A percentile compares a stretch with the other conserved stretches of the same genome.
Conservation (phyloP, 805 yeast species). For the Ogataea pignaliae region DNA sequence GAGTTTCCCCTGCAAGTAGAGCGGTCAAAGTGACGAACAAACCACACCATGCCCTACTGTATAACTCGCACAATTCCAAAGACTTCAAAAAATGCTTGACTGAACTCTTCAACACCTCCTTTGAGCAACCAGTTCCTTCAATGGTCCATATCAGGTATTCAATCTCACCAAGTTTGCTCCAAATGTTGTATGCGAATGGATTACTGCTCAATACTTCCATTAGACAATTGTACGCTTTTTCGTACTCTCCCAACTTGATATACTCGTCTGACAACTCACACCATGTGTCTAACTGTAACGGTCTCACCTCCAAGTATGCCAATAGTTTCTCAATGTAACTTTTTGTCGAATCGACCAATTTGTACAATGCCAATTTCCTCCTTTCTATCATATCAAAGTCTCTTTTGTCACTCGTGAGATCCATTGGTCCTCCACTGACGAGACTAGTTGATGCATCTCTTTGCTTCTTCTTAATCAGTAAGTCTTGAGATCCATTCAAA, state of each 20-base stretch:
- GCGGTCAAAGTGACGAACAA: slow-evolving; percentile 16
- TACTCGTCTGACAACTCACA: slow-evolving; percentile 71
- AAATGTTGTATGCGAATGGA: slow-evolving; percentile 67
- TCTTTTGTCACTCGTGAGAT: slow-evolving; percentile 12
- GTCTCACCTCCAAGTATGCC: slow-evolving; percentile 55
- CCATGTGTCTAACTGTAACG: slow-evolving; percentile 77
- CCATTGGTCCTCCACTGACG: slow-evolving; percentile 22
- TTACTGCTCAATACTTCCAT: slow-evolving; percentile 65
- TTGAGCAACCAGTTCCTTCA: slow-evolving; percentile 1
- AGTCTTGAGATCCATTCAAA: slow-evolving; percentile 19
- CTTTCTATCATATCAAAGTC: slow-evolving; percentile 22
- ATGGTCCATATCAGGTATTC: slow-evolving; percentile 14
- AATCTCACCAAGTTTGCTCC: slow-evolving; percentile 61
- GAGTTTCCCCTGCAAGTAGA: slow-evolving; percentile 2
- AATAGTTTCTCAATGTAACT: slow-evolving; percentile 54
- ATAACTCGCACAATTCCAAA: slow-evolving; percentile 71
- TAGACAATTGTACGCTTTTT: slow-evolving; percentile 59
- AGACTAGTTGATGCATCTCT: slow-evolving; percentile 18
- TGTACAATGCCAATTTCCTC: slow-evolving; percentile 13
- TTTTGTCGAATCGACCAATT: slow-evolving; percentile 24
- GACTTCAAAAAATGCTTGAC: slow-evolving; percentile 57
- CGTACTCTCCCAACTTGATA: slow-evolving; percentile 52
- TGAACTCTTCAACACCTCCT: slow-evolving; percentile 18
- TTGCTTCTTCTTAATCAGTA: slow-evolving; percentile 14
- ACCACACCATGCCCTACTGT: slow-evolving; percentile 52